Evolutionary conservation across 2,329 filamentous ascomycete species (phyloP).

Genomic region (Hypoxylon sp.): DNA sequence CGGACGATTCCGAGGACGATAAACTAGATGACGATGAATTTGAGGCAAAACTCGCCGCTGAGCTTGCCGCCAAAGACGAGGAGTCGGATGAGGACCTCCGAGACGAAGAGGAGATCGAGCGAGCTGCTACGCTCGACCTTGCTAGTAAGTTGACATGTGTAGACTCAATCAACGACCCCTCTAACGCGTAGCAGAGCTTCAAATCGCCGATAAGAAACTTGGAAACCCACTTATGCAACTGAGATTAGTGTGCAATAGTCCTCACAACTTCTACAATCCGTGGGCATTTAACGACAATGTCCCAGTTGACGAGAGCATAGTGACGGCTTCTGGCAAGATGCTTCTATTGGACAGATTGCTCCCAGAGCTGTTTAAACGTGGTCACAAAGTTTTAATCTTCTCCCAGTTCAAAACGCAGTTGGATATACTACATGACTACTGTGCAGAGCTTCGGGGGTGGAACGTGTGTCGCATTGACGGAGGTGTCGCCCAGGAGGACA

Average conservation of each 20-base stretch:
- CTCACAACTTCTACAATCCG: conserved; percentile 97
- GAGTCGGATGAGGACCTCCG: conserved; percentile 56
- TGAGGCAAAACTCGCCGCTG: conserved; percentile 80
- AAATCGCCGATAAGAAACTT: conserved; percentile 91
- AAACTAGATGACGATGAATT: conserved; percentile 85
- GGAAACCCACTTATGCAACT: conserved; percentile 95
- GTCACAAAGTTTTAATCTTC: conserved; percentile 95
- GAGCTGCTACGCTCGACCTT: conserved; percentile 77
- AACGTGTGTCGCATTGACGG: conserved; percentile 92
- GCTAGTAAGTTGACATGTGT: conserved; percentile 72
- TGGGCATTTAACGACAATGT: conserved; percentile 75
- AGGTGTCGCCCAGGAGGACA: conserved; percentile 80
- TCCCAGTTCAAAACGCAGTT: conserved; percentile 96
- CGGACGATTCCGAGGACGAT: conserved; percentile 73
- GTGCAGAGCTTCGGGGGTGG: conserved; percentile 82
- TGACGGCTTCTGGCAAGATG: conserved; percentile 96
- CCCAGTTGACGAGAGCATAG: conserved; percentile 81
- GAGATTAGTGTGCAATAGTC: conserved; percentile 90
- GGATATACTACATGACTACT: conserved; percentile 91
- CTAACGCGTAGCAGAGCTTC: conserved; percentile 72
- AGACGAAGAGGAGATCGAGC: conserved; percentile 73
- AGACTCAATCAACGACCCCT: background rate
- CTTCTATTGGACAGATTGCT: conserved; percentile 90
- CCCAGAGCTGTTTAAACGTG: conserved; percentile 77
- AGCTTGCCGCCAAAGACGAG: conserved; percentile 63